Conservation (phyloP, 176 grass and related monocot species). For the Eleusine coracana region DNA sequence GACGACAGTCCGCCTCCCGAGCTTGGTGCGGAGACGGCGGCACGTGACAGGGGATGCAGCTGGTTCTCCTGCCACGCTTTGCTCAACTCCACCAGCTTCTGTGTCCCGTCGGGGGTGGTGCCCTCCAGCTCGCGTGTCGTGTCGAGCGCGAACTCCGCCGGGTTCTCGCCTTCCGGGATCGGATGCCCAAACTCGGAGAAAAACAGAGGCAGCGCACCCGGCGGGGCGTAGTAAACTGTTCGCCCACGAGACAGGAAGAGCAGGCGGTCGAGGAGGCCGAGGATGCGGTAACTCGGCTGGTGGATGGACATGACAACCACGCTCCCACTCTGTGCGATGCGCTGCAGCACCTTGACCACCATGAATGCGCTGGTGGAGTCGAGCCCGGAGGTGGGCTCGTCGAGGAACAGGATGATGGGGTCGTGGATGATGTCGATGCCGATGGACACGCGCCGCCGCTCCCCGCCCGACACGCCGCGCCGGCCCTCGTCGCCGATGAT, state of each 20-base stretch:
- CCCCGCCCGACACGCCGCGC: conserved; percentile 79
- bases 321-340: conserved; percentile 75
- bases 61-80: conserved; percentile 38
- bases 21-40: background rate
- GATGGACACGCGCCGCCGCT: conserved; percentile 80
- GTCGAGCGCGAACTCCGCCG: conserved; percentile 81
- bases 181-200: conserved; percentile 66
- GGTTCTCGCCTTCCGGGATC: conserved; percentile 81
- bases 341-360: conserved; percentile 77
- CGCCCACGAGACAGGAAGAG: conserved; percentile 68
- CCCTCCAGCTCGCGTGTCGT: conserved; percentile 61
- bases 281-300: conserved; percentile 81
- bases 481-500: conserved; percentile 88
- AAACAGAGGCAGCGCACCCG: conserved; percentile 46
- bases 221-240: conserved; percentile 75
- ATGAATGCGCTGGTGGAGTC: conserved; percentile 85
- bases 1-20: background rate
- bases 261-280: conserved; percentile 61
- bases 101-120: conserved; percentile 36
- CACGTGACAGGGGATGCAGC: conserved; percentile 1
- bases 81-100: conserved; percentile 48
- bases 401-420: conserved; percentile 84
- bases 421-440: conserved; percentile 86
- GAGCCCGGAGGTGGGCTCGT: conserved; percentile 76
- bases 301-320: conserved; percentile 81